Conservation (phyloP, 805 yeast species). For the Cyberlindnera xishuangbannaensis region DNA sequence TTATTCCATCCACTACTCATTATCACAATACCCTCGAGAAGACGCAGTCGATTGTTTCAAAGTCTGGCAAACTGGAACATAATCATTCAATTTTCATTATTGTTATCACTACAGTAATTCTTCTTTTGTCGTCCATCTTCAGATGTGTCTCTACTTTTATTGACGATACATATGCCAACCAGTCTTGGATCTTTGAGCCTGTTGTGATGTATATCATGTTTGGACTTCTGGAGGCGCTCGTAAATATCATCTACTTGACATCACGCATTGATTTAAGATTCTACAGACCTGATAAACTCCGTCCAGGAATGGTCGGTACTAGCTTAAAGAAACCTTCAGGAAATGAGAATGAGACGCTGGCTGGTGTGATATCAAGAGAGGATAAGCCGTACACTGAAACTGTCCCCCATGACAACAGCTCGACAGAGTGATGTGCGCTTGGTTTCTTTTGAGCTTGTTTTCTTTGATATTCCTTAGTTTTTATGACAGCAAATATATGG, state of each 20-base stretch:
- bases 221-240: constrained; percentile 60
- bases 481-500: no score
- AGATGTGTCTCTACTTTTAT: constrained; percentile 44
- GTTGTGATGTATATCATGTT: constrained; percentile 62
- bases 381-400: constrained; percentile 10
- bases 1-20: constrained; percentile 49
- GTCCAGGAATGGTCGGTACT: constrained; percentile 12
- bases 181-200: constrained; percentile 43
- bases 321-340: constrained; percentile 4
- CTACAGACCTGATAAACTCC: constrained; percentile 66
- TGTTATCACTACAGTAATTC: constrained; percentile 39
- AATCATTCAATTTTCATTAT: constrained; percentile 43
- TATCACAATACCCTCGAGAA: constrained; percentile 28
- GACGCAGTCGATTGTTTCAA: constrained; percentile 21
- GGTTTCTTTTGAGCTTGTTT: background rate
- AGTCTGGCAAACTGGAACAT: constrained; percentile 38
- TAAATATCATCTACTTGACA: constrained; percentile 49
- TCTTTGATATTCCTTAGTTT: no score
- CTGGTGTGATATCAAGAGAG: constrained; percentile 7
- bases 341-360: constrained; percentile 2
- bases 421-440: constrained; percentile 3
- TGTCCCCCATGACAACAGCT: constrained; percentile 9
- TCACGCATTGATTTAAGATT: constrained; percentile 72
- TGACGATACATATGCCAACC: constrained; percentile 22
- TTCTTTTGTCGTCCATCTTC: constrained; percentile 45